Conservation (phyloP, 169 alveolate genomes). For the Plasmodium billcollinsi region DNA sequence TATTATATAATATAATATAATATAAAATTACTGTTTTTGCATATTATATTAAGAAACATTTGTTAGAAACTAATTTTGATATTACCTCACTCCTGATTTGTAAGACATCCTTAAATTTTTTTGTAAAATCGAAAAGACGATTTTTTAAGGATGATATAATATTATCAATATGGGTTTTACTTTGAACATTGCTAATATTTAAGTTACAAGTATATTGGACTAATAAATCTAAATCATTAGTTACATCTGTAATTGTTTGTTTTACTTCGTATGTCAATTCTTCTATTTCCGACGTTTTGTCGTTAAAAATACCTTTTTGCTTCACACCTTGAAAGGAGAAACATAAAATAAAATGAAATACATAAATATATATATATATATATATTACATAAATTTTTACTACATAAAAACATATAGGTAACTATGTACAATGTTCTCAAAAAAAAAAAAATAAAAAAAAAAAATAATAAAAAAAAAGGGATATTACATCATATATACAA, state of each 20-base stretch:
- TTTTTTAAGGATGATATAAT: conserved; percentile 44
- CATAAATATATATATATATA: too few relatives aligned
- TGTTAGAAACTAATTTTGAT: too few relatives aligned
- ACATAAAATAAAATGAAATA: too few relatives aligned
- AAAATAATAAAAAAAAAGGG: too few relatives aligned
- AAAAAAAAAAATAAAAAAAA: too few relatives aligned
- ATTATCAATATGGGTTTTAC: conserved; percentile 49
- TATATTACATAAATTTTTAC: too few relatives aligned
- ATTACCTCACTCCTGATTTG: conserved; percentile 82
- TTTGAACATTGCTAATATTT: conserved; percentile 43
- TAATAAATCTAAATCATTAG: conserved; percentile 30
- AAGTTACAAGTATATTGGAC: conserved; percentile 19
- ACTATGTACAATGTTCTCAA: too few relatives aligned
- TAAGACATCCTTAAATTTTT: conserved; percentile 82
- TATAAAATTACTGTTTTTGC: too few relatives aligned
- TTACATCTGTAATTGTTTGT: conserved; percentile 76
- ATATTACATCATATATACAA: too few relatives aligned
- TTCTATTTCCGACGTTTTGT: conserved; percentile 79
- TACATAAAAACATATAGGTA: too few relatives aligned
- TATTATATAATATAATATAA: too few relatives aligned
- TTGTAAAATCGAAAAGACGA: conserved; percentile 76
- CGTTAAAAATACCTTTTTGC: conserved; percentile 81
- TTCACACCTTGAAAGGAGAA: conserved; percentile 55
- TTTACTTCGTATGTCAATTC: conserved; percentile 81
- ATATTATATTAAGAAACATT: too few relatives aligned